phyloP scores from a whole-genome alignment of 1,139 yeast species.

The Pichia sp. region DNA sequence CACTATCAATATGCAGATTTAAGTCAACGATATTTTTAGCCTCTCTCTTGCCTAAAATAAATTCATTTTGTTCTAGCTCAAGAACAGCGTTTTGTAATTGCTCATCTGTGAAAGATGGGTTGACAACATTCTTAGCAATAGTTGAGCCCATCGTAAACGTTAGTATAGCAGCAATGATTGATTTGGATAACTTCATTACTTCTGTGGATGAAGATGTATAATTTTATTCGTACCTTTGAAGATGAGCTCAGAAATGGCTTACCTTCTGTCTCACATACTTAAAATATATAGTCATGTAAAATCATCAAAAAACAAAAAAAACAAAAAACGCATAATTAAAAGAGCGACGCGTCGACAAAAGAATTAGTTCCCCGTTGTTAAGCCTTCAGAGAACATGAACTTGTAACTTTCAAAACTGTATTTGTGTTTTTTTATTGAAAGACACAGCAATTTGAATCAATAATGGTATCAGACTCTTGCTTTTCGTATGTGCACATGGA shows the following conservation, averaged over 20 bases:
- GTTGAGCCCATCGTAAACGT: constrained; percentile 6
- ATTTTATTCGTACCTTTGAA: no score
- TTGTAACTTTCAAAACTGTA: neutral
- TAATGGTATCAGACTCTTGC: constrained; percentile 12
- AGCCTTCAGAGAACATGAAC: neutral
- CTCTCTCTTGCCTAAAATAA: constrained; percentile 14
- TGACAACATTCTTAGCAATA: constrained; percentile 18
- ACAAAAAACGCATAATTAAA: no score
- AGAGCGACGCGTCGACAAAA: neutral
- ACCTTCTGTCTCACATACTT: no score
- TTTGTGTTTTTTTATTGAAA: no score
- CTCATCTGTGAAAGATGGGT: constrained; percentile 9
- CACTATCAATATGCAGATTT: constrained; percentile 1
- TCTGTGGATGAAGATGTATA: neutral
- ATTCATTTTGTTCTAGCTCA: constrained; percentile 12
- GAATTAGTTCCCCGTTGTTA: neutral
- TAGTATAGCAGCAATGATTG: neutral
- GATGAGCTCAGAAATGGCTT: neutral
- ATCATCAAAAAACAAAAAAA: neutral
- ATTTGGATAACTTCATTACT: constrained; percentile 6
- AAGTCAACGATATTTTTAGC: constrained; percentile 19
- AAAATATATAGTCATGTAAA: neutral
- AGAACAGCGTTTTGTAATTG: constrained; percentile 4
- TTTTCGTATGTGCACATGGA: constrained; percentile 30
- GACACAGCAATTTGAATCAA: neutral